A percentile compares a stretch with the other conserved stretches of the same genome.
These are phyloP conservation scores for Pseudocercospora pini-densiflorae DNA, from an alignment of 2,329 filamentous ascomycete species.

Conservation along the genomic window DNA sequence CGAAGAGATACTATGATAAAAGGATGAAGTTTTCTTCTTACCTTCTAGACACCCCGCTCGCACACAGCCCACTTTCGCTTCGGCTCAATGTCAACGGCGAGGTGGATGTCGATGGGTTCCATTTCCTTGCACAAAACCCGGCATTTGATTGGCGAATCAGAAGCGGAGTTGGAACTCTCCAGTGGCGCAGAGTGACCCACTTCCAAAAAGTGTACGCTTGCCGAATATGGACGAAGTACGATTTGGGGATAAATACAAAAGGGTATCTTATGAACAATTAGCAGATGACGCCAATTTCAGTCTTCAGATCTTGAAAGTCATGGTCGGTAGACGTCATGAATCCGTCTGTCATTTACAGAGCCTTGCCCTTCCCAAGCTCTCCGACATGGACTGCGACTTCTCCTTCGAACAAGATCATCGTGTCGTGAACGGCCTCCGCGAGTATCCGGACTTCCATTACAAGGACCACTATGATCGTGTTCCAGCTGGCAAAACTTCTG, in stretches of 20 bases:
- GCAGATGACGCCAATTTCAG: neutral
- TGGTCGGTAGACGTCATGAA: neutral
- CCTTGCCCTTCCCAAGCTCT: neutral
- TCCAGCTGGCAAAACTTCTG: neutral
- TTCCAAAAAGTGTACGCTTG: neutral
- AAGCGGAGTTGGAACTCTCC: slow-evolving; percentile 1
- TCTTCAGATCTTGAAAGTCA: neutral
- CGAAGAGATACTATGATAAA: neutral
- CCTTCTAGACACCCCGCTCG: neutral
- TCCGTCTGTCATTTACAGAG: neutral
- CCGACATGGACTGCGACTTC: neutral
- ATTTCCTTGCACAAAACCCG: neutral
- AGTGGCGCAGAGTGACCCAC: neutral
- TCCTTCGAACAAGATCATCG: neutral
- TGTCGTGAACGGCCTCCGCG: neutral
- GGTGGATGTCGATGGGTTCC: slow-evolving; percentile 2
- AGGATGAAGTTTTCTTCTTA: neutral
- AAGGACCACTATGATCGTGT: neutral
- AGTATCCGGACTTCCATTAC: neutral
- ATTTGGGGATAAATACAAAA: neutral
- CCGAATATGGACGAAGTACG: neutral
- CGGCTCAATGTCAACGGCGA: slow-evolving; percentile 6
- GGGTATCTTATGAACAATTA: neutral
- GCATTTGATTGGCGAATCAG: slow-evolving; percentile 8
- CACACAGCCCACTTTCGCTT: slow-evolving; percentile 1